These are phyloP conservation scores for Cyberlindnera bimundalis DNA, from an alignment of 805 yeast species.

Conservation along the genomic window DNA sequence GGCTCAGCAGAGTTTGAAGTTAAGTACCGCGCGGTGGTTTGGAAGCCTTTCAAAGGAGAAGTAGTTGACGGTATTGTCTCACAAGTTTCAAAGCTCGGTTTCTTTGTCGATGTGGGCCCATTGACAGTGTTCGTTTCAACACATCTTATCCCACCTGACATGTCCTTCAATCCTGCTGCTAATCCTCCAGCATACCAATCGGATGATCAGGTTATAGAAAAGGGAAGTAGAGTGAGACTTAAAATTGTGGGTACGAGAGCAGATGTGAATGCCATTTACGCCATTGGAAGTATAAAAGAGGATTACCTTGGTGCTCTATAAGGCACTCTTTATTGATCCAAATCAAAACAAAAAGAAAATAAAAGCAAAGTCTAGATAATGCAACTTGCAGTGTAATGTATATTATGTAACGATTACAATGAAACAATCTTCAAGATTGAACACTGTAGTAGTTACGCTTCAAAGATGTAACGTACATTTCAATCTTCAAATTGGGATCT, in stretches of 20 bases:
- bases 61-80: slow-evolving; percentile 97
- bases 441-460: not conserved
- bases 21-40: slow-evolving; percentile 92
- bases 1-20: slow-evolving; percentile 97
- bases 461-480: no score
- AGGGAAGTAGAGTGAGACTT: slow-evolving; percentile 89
- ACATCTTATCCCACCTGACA: slow-evolving; percentile 90
- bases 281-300: slow-evolving; percentile 96
- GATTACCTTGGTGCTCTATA: slow-evolving; percentile 88
- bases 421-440: not conserved
- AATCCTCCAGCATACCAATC: slow-evolving; percentile 98
- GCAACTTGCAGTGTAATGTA: slow-evolving; percentile 3
- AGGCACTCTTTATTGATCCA: slow-evolving; percentile 2
- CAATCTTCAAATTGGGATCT: no score
- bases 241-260: slow-evolving; percentile 97
- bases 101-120: slow-evolving; percentile 98
- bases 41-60: slow-evolving; percentile 98
- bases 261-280: slow-evolving; percentile 95
- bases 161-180: slow-evolving; percentile 90
- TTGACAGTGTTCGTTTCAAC: slow-evolving; percentile 91
- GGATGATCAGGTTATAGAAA: slow-evolving; percentile 91
- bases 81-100: slow-evolving; percentile 90
- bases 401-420: slow-evolving; percentile 7
- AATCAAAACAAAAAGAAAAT: not conserved
- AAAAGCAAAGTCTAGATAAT: not conserved